These are phyloP conservation scores for Cicer chorassanicum DNA, from an alignment of 306 rosid genomes.

Conservation along the genomic window DNA sequence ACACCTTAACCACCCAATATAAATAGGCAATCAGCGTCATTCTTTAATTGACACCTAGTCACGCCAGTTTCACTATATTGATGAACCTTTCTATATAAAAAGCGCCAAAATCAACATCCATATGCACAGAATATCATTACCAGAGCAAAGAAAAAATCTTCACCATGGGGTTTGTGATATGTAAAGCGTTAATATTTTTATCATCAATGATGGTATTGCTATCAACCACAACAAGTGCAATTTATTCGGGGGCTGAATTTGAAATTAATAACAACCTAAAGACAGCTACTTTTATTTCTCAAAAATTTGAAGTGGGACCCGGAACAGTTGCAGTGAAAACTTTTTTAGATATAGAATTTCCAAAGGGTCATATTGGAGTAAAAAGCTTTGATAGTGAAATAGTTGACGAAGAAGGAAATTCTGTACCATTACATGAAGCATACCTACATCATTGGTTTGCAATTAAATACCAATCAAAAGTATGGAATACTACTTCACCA, in stretches of 20 bases:
- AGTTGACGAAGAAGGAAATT: slow-evolving; percentile 13
- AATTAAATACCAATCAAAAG: neutral
- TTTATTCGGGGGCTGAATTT: neutral
- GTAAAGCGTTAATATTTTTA: neutral
- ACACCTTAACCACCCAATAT: neutral
- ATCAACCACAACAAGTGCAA: neutral
- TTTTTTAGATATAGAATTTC: neutral
- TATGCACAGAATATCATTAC: neutral
- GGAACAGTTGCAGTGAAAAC: neutral
- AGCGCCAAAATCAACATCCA: neutral
- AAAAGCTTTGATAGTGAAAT: slow-evolving; percentile 33
- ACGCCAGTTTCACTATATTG: neutral
- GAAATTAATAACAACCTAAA: neutral
- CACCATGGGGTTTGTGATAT: neutral
- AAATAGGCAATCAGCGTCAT: neutral
- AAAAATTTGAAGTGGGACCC: neutral
- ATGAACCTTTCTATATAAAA: neutral
- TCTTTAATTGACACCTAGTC: neutral
- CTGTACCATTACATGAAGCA: slow-evolving; percentile 16
- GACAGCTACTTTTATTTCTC: slow-evolving; percentile 2
- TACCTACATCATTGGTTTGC: slow-evolving; percentile 18
- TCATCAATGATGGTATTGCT: neutral
- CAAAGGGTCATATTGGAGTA: slow-evolving; percentile 32
- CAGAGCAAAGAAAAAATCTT: neutral
- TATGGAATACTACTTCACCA: neutral